A percentile compares a stretch with the other conserved stretches of the same genome.
These are phyloP conservation scores for Tolypocladium album DNA, from an alignment of 2,329 filamentous ascomycete species.

Conservation along the genomic window DNA sequence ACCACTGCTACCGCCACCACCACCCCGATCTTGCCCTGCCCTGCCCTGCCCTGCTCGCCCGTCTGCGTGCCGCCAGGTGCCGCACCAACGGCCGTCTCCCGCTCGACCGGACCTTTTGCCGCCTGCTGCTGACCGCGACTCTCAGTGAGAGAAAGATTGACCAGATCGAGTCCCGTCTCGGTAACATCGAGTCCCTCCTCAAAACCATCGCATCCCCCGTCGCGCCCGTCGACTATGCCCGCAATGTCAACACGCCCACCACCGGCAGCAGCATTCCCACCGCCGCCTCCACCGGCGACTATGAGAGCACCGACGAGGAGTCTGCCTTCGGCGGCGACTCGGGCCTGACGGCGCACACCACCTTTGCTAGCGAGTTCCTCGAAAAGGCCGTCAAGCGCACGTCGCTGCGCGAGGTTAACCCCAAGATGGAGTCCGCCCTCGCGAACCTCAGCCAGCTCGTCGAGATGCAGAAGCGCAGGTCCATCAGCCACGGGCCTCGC, in stretches of 20 bases:
- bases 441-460: slow-evolving; percentile 41
- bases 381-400: slow-evolving; percentile 40
- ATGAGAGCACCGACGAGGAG: slow-evolving; percentile 28
- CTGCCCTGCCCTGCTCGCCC: background rate
- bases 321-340: slow-evolving; percentile 36
- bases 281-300: slow-evolving; percentile 19
- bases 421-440: slow-evolving; percentile 42
- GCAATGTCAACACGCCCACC: slow-evolving; percentile 10
- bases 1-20: background rate
- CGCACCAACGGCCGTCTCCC: background rate
- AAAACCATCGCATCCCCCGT: slow-evolving; percentile 21
- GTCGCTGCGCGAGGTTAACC: slow-evolving; percentile 31
- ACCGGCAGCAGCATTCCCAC: slow-evolving; percentile 13
- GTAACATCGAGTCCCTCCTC: slow-evolving; percentile 33
- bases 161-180: slow-evolving; percentile 32
- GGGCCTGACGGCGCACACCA: slow-evolving; percentile 37
- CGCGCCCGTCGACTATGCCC: slow-evolving; percentile 9
- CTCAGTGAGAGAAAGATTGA: slow-evolving; percentile 43
- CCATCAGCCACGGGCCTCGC: slow-evolving; percentile 28
- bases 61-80: background rate
- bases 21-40: background rate
- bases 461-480: slow-evolving; percentile 33
- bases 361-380: slow-evolving; percentile 43
- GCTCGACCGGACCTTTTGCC: background rate
- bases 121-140: background rate